Percentiles rank a stretch among this genome's conserved stretches.
Conservation (phyloP, 495 filamentous ascomycete species). For the Parachaetomium inaequale region DNA sequence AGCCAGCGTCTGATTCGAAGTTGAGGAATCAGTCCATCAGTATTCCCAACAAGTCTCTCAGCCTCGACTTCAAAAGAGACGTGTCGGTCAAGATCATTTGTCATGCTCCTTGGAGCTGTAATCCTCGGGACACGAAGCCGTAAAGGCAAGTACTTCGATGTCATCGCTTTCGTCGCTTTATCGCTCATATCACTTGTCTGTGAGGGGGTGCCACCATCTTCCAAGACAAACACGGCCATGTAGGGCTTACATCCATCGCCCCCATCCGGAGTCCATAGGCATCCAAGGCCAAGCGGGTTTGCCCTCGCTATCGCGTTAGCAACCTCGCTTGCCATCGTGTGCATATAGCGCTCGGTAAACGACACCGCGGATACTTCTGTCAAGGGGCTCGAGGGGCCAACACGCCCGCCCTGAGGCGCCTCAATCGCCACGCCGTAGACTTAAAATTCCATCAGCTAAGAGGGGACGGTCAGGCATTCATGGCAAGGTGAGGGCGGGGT, state of each 20-base stretch:
- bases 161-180: background rate
- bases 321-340: background rate
- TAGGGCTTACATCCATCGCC: background rate
- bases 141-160: background rate
- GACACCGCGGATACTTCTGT: no score
- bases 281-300: background rate
- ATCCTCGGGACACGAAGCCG: slow-evolving; percentile 8
- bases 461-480: no score
- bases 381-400: no score
- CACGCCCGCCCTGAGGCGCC: no score
- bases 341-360: slow-evolving; percentile 1
- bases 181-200: background rate
- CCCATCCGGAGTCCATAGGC: background rate
- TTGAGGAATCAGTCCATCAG: background rate
- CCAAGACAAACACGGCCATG: slow-evolving; percentile 1
- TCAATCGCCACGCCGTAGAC: no score
- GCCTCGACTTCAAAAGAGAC: slow-evolving; percentile 8
- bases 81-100: slow-evolving; percentile 8
- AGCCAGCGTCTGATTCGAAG: slow-evolving; percentile 7
- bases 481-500: no score
- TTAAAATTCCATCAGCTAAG: no score
- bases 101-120: background rate
- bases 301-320: background rate
- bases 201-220: background rate
- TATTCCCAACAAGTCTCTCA: background rate